Conservation (phyloP, 257 asterid species). For the Gentiana dahurica region DNA sequence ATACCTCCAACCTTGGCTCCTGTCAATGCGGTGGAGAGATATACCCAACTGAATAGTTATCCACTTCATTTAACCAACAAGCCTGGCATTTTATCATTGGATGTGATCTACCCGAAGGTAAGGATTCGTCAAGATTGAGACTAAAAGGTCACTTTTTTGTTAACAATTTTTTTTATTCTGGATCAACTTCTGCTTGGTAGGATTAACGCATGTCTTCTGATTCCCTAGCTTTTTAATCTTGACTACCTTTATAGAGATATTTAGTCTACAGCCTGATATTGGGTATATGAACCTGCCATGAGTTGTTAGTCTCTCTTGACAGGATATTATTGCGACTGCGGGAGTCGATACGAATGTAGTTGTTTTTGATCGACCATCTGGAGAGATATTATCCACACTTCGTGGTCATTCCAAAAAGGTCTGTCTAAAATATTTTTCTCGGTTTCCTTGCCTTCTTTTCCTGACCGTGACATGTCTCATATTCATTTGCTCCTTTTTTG, state of each 20-base stretch:
- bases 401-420: conserved; percentile 98
- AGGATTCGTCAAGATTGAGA: neutral
- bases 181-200: too few species aligned
- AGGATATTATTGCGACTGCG: conserved; percentile 95
- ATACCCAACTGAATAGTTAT: conserved; percentile 75
- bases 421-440: conserved; percentile 8
- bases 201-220: too few species aligned
- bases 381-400: conserved; percentile 87
- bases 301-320: neutral
- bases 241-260: too few species aligned
- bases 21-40: conserved; percentile 69
- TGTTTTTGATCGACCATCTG: conserved; percentile 75
- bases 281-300: too few species aligned
- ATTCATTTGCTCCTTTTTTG: conserved; percentile 1
- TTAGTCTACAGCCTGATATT: too few species aligned
- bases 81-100: conserved; percentile 91
- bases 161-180: too few species aligned
- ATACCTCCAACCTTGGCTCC: conserved; percentile 73
- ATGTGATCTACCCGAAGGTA: conserved; percentile 71
- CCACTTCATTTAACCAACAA: conserved; percentile 95
- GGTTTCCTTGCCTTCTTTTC: neutral
- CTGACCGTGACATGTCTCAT: conserved; percentile 3
- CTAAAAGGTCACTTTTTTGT: too few species aligned
- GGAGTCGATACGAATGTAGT: conserved; percentile 86
- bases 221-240: too few species aligned